Evolutionary conservation across 73 alveolate species (phyloP), one percentile per base, ranked within the genome.

Genomic region (Uronychia binucleata): DNA sequence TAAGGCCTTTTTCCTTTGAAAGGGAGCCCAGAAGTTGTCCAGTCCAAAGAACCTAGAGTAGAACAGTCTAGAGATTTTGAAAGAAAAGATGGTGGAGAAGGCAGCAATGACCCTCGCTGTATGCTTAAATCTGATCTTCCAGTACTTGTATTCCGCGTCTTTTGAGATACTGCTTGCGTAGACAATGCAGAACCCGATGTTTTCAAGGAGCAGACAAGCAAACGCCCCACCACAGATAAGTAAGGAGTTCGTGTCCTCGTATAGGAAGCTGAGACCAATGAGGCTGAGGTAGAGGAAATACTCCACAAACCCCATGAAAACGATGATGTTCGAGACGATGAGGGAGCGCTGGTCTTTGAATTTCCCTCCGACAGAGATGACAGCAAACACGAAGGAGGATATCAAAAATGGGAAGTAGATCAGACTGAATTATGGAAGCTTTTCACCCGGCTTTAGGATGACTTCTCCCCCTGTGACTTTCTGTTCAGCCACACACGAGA

Each of bases 231-330:
- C 81, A 28, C 57, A 28, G 46, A 30, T 27, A 5, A 75, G 1
- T 5, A 75, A 26, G 32, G 30, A 31, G 29, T 31, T 14, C 13
- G 81, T 30, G 19, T 33, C 46, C 26, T 81, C 60, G 57, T 58
- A 87, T 11, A 77, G 74, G 33, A 79, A 80, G 30, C 84, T 80
- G 25, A 76, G 78, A 33, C 35, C 32, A 25, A 59, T 33, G n/a
- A 34, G 77, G 74, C 30, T 57, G 26, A 75, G 28, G 28, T 58
- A 26, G 11, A 76, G 31, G 33, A 81, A 86, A 78, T 59, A 67
- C 74, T 87, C 93, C 33, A 80, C 80, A 33, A 87, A 0, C 8
- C 93, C 86, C 27, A 87, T 74, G 0, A 87, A 28, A 19, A 78
- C 93, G 1, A 80, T 75, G 26, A 59, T 0, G 33, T 87, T 87